Percentiles rank a stretch among this genome's conserved stretches.
These are phyloP conservation scores for Euclidium syriacum DNA, from an alignment of 345 rosid species.

Conservation along the genomic window DNA sequence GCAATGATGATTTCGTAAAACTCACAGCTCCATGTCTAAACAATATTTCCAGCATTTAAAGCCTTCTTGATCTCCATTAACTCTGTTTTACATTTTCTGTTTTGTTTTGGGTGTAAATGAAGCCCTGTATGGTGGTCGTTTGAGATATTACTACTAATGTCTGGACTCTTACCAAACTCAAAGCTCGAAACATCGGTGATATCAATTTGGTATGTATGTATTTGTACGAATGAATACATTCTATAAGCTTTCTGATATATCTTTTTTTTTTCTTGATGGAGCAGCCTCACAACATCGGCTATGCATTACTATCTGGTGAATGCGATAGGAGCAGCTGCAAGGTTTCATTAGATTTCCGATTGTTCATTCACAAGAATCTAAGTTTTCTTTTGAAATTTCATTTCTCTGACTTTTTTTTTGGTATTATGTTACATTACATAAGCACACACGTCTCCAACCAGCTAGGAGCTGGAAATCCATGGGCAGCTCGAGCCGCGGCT, in stretches of 20 bases:
- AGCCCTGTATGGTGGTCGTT: constrained; percentile 45
- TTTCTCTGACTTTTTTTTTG: background rate
- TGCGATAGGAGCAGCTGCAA: constrained; percentile 39
- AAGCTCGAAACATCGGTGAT: no score
- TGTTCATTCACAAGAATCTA: background rate
- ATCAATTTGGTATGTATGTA: no score
- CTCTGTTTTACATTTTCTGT: background rate
- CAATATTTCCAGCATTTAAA: background rate
- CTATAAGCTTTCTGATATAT: background rate
- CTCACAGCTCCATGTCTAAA: no score
- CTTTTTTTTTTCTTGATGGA: background rate
- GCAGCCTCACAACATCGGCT: constrained; percentile 29
- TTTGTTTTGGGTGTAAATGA: background rate
- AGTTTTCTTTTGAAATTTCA: background rate
- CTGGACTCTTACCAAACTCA: no score
- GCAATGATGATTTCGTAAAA: constrained; percentile 45
- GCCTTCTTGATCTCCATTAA: background rate
- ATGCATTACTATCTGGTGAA: constrained; percentile 29
- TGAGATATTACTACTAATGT: constrained; percentile 33
- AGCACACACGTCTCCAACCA: constrained; percentile 40
- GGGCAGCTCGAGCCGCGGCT: constrained; percentile 30
- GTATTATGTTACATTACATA: no score
- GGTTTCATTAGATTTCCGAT: constrained; percentile 19
- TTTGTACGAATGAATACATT: background rate
- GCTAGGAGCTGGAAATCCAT: no score